Percentiles rank a stretch among this genome's conserved stretches.
Evolutionary conservation across 2,329 filamentous ascomycete species (phyloP).

Genomic region (Neoascochyta sp.): DNA sequence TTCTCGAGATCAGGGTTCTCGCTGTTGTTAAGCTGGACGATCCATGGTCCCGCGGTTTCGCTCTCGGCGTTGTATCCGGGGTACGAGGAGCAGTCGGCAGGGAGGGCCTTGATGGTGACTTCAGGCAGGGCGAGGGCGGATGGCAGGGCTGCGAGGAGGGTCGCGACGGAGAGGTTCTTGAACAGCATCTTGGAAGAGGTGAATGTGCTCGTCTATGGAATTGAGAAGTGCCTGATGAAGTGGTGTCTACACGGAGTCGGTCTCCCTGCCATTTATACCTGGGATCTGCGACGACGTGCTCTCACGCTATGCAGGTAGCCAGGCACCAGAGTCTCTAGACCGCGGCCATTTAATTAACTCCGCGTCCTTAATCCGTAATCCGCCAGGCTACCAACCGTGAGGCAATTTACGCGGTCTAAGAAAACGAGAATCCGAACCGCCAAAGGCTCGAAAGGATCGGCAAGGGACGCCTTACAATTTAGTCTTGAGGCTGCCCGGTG

Average conservation of each 20-base stretch:
- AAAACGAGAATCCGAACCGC: too few relatives aligned
- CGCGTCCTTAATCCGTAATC: not conserved
- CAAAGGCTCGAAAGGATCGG: too few relatives aligned
- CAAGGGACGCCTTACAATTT: conserved; percentile 3
- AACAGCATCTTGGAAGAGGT: conserved; percentile 12
- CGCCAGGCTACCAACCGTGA: not conserved
- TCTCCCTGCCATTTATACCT: not conserved
- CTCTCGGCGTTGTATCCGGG: conserved; percentile 14
- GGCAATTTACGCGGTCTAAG: too few relatives aligned
- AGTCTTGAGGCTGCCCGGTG: too few relatives aligned
- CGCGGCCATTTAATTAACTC: too few relatives aligned
- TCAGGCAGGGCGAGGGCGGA: conserved; percentile 11
- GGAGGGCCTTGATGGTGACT: conserved; percentile 11
- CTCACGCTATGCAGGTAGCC: not conserved
- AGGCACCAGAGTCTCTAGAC: conserved; percentile 1
- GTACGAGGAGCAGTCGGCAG: conserved; percentile 15
- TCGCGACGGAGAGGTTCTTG: conserved; percentile 21
- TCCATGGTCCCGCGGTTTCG: conserved; percentile 12
- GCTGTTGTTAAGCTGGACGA: conserved; percentile 8
- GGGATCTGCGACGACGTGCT: not conserved
- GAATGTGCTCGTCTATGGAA: not conserved
- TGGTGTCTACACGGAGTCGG: not conserved
- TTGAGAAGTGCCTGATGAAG: not conserved
- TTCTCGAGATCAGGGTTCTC: conserved; percentile 16
- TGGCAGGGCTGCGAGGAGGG: conserved; percentile 4